Percentiles rank a stretch among this genome's conserved stretches.
Evolutionary conservation across 2,329 filamentous ascomycete genomes (phyloP).

Genomic region (Neoascochyta sp.): DNA sequence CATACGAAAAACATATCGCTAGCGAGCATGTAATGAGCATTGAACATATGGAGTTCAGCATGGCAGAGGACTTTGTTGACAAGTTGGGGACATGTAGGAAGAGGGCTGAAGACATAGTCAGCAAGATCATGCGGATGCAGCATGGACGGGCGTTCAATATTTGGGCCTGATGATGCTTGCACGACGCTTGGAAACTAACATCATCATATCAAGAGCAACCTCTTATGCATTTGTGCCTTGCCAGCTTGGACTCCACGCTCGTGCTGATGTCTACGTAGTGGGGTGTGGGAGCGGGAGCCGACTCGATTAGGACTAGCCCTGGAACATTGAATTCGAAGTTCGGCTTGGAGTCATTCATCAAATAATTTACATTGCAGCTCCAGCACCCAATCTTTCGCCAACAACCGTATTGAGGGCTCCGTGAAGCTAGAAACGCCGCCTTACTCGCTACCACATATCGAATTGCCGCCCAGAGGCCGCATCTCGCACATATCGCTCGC

Average conservation of each 20-base stretch:
- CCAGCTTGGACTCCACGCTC: no score
- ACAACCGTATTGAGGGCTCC: slow-evolving; percentile 1
- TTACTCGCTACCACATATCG: not conserved
- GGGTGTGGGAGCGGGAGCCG: slow-evolving; percentile 1
- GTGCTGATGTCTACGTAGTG: no score
- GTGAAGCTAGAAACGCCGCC: slow-evolving; percentile 1
- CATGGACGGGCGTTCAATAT: no score
- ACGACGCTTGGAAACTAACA: no score
- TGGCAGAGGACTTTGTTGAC: no score
- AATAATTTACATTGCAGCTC: slow-evolving; percentile 7
- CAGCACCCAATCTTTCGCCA: slow-evolving; percentile 5
- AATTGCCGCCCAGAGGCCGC: slow-evolving; percentile 6
- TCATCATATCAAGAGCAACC: slow-evolving; percentile 11
- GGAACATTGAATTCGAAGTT: slow-evolving; percentile 7
- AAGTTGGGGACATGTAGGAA: not conserved
- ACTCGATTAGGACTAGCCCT: slow-evolving; percentile 4
- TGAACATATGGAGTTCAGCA: no score
- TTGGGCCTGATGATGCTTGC: no score
- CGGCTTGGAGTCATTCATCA: slow-evolving; percentile 8
- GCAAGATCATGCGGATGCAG: no score
- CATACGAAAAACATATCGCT: no score
- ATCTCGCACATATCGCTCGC: slow-evolving; percentile 17
- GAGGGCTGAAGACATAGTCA: no score
- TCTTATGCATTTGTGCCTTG: no score
- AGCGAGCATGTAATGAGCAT: no score